Conservation (phyloP, 495 filamentous ascomycete species). For the Penicilliopsis zonata region DNA sequence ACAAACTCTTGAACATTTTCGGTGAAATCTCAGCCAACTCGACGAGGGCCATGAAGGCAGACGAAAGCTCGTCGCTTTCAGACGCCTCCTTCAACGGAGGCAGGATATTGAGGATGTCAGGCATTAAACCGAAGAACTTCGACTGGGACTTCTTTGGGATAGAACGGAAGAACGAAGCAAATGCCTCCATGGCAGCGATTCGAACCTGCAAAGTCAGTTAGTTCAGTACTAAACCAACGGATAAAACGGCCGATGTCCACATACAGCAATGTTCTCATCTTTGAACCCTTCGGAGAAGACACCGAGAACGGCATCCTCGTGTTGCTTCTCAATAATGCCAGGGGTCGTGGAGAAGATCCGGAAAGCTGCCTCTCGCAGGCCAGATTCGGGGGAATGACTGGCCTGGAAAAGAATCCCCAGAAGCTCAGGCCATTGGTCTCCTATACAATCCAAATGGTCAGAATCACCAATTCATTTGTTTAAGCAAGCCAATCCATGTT, state of each 20-base stretch:
- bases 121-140: slow-evolving; percentile 77
- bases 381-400: slow-evolving; percentile 70
- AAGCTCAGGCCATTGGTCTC: slow-evolving; percentile 82
- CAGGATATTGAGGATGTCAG: slow-evolving; percentile 82
- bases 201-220: slow-evolving; percentile 46
- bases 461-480: no score
- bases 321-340: slow-evolving; percentile 90
- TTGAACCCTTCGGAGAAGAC: slow-evolving; percentile 89
- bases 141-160: slow-evolving; percentile 73
- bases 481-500: no score
- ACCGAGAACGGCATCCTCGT: slow-evolving; percentile 70
- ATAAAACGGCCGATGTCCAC: slow-evolving; percentile 6
- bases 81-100: slow-evolving; percentile 82
- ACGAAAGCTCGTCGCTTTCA: slow-evolving; percentile 81
- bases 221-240: slow-evolving; percentile 1
- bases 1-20: slow-evolving; percentile 91
- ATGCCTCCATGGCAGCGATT: slow-evolving; percentile 91
- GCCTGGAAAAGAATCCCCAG: slow-evolving; percentile 73
- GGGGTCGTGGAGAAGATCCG: slow-evolving; percentile 92
- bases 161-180: slow-evolving; percentile 87
- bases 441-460: slow-evolving; percentile 32
- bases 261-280: slow-evolving; percentile 68
- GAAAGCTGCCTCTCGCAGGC: slow-evolving; percentile 80
- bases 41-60: slow-evolving; percentile 79
- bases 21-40: slow-evolving; percentile 85